A percentile compares a stretch with the other conserved stretches of the same genome.
Conservation (phyloP, 129 eudicot genomes). For the Escallonia herrerae region DNA sequence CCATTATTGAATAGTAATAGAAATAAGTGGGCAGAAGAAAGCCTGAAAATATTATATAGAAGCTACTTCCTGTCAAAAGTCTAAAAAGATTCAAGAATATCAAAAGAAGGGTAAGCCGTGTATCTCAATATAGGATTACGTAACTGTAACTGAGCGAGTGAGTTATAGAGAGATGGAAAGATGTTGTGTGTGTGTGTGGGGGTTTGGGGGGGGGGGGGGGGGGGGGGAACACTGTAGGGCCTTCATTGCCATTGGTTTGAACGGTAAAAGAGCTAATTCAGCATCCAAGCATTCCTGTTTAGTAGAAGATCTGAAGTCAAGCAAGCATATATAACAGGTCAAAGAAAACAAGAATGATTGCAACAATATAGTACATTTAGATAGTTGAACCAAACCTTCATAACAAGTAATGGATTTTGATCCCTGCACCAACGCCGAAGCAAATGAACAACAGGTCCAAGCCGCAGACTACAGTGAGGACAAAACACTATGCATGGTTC, state of each 20-base stretch:
- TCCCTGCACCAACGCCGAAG: conserved; percentile 72
- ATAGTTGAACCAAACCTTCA: conserved; percentile 44
- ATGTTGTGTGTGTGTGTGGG: too few relatives aligned
- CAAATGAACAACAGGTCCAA: conserved; percentile 84
- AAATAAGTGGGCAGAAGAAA: not conserved
- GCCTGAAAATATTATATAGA: not conserved
- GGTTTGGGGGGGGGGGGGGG: not conserved
- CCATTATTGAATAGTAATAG: not conserved
- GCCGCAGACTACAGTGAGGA: conserved; percentile 94
- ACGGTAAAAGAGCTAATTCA: conserved; percentile 74
- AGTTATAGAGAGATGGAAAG: not conserved
- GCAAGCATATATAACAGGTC: not conserved
- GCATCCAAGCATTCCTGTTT: conserved; percentile 56
- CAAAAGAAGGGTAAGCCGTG: not conserved
- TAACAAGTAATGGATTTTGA: conserved; percentile 62
- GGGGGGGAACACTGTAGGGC: conserved; percentile 62
- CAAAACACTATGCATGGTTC: conserved; percentile 91
- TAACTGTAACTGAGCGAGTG: not conserved
- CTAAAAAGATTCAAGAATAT: not conserved
- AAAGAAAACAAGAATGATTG: not conserved
- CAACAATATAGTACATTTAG: not conserved
- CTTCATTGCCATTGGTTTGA: conserved; percentile 80
- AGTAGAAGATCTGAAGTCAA: not conserved
- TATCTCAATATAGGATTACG: not conserved
- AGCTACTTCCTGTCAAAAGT: not conserved